Evolutionary conservation across 73 alveolate genomes (phyloP).

Genomic region (Urostyla sp.): DNA sequence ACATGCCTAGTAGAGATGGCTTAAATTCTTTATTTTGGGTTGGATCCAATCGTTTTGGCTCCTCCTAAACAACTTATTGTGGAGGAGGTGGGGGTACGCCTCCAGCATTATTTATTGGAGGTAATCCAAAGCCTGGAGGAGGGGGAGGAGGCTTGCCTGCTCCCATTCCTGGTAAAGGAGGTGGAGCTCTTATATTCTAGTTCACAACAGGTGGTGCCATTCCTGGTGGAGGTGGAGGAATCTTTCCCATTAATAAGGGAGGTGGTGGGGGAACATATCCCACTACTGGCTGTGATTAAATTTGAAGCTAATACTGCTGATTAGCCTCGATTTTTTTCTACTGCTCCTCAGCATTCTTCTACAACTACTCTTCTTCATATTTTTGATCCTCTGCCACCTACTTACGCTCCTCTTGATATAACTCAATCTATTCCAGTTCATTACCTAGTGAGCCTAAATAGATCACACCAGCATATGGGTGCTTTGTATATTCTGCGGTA

Average conservation of each 20-base stretch:
- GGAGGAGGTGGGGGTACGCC: slow-evolving; percentile 42
- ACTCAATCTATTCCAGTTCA: slow-evolving; percentile 24
- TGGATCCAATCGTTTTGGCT: background rate
- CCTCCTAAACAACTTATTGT: no score
- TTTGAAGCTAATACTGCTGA: background rate
- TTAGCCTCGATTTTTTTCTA: slow-evolving; percentile 13
- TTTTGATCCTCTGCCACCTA: slow-evolving; percentile 20
- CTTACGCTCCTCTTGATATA: slow-evolving; percentile 37
- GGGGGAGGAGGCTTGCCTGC: background rate
- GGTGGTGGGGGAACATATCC: slow-evolving; percentile 48
- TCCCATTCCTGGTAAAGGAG: slow-evolving; percentile 27
- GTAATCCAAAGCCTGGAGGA: background rate
- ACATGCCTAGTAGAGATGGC: background rate
- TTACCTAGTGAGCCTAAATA: slow-evolving; percentile 42
- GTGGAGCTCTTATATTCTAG: background rate
- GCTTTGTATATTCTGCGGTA: slow-evolving; percentile 33
- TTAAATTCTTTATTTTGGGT: background rate
- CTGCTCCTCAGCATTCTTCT: slow-evolving; percentile 51
- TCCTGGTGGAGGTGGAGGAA: slow-evolving; percentile 30
- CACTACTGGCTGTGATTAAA: slow-evolving; percentile 33
- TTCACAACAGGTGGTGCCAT: slow-evolving; percentile 20
- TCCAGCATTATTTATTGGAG: background rate
- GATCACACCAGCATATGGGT: slow-evolving; percentile 54
- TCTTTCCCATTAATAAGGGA: slow-evolving; percentile 4
- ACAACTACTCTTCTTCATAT: slow-evolving; percentile 11